These are phyloP conservation scores for Sherardia arvensis DNA, from an alignment of 257 asterid species.

Conservation along the genomic window DNA sequence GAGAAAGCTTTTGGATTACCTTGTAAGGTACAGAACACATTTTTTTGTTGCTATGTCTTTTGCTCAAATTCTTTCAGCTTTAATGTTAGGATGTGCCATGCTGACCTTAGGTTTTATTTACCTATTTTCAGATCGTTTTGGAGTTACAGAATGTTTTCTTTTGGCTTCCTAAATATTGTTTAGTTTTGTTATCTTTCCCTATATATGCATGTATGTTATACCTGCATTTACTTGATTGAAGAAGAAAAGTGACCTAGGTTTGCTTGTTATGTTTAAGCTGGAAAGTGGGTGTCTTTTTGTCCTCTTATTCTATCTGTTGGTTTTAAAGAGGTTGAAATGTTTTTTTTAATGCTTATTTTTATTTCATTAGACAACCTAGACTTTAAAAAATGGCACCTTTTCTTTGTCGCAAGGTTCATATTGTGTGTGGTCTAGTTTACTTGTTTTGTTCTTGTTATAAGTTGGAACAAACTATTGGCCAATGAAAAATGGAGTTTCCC, in stretches of 20 bases:
- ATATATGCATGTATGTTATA: background rate
- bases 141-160: background rate
- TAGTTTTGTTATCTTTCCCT: background rate
- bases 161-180: too few species aligned
- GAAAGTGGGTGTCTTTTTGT: too few species aligned
- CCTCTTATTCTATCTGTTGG: background rate
- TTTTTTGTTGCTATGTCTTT: background rate
- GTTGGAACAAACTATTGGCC: background rate
- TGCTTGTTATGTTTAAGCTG: too few species aligned
- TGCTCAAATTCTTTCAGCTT: background rate
- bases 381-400: background rate
- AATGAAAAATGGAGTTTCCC: background rate
- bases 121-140: background rate
- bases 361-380: too few species aligned
- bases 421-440: background rate
- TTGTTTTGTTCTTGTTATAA: background rate
- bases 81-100: background rate
- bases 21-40: constrained; percentile 49
- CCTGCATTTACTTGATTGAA: background rate
- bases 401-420: background rate
- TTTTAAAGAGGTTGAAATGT: background rate
- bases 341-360: background rate
- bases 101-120: background rate
- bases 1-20: constrained; percentile 90
- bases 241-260: background rate